Conservation (phyloP, 768 basidiomycete genomes). For the Calocybe gangraenosa region DNA sequence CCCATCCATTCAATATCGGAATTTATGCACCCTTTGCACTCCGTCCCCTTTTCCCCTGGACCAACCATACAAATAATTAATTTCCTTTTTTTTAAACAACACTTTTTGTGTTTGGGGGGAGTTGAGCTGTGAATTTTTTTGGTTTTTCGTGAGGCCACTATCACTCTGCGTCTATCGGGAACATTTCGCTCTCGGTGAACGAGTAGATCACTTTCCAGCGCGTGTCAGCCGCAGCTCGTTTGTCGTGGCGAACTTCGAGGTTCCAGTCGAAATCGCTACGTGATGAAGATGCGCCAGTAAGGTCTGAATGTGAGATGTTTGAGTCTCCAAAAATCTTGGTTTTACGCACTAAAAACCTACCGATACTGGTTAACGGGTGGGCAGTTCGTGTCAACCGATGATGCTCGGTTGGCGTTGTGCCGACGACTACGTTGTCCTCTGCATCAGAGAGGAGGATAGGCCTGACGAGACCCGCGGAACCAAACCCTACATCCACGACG, state of each 20-base stretch:
- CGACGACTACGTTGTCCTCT: conserved; percentile 17
- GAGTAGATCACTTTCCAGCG: conserved; percentile 22
- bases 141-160: no score
- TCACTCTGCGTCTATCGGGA: conserved; percentile 17
- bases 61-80: no score
- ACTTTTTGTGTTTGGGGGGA: no score
- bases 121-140: no score
- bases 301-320: neutral
- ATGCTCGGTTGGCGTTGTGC: conserved; percentile 18
- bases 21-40: no score
- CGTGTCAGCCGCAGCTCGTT: neutral
- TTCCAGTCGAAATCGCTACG: conserved; percentile 10
- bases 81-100: no score
- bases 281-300: neutral
- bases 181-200: conserved; percentile 27
- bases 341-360: conserved; percentile 5
- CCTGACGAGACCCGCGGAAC: conserved; percentile 18
- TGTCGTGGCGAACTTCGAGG: conserved; percentile 16
- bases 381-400: conserved; percentile 19
- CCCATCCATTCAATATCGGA: no score
- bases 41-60: no score
- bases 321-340: neutral
- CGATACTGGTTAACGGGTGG: conserved; percentile 18
- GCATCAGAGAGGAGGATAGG: conserved; percentile 26
- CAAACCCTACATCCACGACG: conserved; percentile 29